These are phyloP conservation scores for Boletus bicolor DNA, from an alignment of 768 basidiomycete genomes.

Conservation along the genomic window DNA sequence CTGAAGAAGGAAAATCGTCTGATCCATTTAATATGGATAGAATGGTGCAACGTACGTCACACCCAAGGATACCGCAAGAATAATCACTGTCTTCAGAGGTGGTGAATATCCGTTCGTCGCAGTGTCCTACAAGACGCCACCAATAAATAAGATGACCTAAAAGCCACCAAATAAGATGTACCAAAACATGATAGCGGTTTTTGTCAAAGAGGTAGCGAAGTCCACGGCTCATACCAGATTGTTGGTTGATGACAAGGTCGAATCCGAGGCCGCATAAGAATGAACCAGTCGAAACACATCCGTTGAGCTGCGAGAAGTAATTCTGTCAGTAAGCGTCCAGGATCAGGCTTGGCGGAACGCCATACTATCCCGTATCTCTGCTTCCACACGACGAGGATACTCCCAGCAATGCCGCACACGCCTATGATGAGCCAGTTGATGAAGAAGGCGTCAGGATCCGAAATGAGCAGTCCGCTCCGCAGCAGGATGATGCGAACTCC, in stretches of 20 bases:
- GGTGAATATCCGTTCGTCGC: slow-evolving; percentile 49
- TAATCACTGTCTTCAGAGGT: slow-evolving; percentile 45
- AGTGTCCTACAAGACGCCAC: slow-evolving; percentile 40
- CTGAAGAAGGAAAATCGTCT: slow-evolving; percentile 28
- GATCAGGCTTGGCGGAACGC: not conserved
- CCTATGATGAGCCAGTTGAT: slow-evolving; percentile 56
- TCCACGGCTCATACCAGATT: slow-evolving; percentile 61
- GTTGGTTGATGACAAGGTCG: slow-evolving; percentile 55
- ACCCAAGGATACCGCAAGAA: slow-evolving; percentile 51
- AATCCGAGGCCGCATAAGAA: slow-evolving; percentile 55
- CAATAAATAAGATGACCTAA: not conserved
- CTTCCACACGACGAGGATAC: slow-evolving; percentile 41
- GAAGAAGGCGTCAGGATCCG: slow-evolving; percentile 33
- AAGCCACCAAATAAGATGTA: slow-evolving; percentile 30
- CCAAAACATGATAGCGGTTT: slow-evolving; percentile 54
- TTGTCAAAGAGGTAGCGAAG: slow-evolving; percentile 62
- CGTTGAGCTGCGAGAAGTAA: slow-evolving; percentile 34
- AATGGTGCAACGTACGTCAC: slow-evolving; percentile 45
- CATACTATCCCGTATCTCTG: slow-evolving; percentile 53
- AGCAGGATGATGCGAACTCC: slow-evolving; percentile 55
- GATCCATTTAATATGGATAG: not conserved
- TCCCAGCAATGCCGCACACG: slow-evolving; percentile 41
- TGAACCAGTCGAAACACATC: slow-evolving; percentile 58
- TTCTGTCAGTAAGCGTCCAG: slow-evolving; percentile 1
- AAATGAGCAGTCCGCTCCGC: slow-evolving; percentile 46